These are phyloP conservation scores for Cryptococcus sp. DNA, from an alignment of 1,284 basidiomycete genomes.

Conservation along the genomic window DNA sequence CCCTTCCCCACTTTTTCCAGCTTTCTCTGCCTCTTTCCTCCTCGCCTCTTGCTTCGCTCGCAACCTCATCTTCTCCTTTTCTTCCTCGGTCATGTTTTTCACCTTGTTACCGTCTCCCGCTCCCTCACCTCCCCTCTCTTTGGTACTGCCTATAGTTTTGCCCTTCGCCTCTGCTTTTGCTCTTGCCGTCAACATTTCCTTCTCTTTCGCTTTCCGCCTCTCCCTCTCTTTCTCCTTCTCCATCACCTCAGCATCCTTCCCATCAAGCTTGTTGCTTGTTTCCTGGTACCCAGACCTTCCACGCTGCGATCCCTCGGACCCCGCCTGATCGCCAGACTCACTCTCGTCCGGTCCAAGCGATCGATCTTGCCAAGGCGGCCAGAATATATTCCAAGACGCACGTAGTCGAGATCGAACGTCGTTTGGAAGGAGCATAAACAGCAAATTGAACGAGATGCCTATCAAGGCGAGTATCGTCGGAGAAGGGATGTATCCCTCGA, in stretches of 20 bases:
- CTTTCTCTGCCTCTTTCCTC: neutral
- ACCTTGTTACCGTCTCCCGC: neutral
- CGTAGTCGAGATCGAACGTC: conserved; percentile 11
- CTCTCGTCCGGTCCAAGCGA: neutral
- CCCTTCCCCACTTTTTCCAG: neutral
- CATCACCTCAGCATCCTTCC: neutral
- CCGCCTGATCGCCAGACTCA: neutral
- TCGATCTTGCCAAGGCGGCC: conserved; percentile 33
- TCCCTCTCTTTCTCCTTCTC: conserved; percentile 3
- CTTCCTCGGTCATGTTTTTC: neutral
- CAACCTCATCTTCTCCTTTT: conserved; percentile 4
- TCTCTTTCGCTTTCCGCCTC: neutral
- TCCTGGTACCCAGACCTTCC: no score
- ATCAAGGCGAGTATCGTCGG: conserved; percentile 4
- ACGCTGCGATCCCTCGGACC: no score
- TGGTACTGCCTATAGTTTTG: neutral
- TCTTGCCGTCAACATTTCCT: neutral
- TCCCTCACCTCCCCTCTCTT: neutral
- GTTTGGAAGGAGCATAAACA: conserved; percentile 9
- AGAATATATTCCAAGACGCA: conserved; percentile 23
- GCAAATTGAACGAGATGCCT: conserved; percentile 11
- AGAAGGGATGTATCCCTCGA: neutral
- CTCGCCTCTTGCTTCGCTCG: conserved; percentile 1
- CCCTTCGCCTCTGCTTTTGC: neutral
- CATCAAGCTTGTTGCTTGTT: neutral